Evolutionary conservation across 2,329 filamentous ascomycete species (phyloP).

Genomic region (Nannizziopsis barbatae): DNA sequence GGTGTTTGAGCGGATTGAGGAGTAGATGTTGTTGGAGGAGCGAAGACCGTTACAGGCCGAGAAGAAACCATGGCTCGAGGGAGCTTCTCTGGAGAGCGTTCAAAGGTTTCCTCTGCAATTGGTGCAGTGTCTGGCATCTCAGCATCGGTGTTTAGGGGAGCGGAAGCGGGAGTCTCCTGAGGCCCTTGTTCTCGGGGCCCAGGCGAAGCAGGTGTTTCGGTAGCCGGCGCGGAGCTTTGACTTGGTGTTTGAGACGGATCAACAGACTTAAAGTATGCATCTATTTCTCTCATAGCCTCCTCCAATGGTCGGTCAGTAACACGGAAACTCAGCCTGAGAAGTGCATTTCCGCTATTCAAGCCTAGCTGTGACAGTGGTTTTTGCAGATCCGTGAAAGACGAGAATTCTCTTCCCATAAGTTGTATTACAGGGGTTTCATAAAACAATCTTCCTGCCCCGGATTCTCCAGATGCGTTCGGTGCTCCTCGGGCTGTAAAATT

Average conservation of each 20-base stretch:
- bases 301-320: conserved; percentile 67
- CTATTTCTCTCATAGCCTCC: conserved; percentile 74
- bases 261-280: conserved; percentile 54
- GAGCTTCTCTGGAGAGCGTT: conserved; percentile 17
- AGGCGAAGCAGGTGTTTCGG: conserved; percentile 12
- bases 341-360: conserved; percentile 68
- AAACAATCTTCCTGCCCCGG: conserved; percentile 61
- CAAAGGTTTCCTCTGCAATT: not conserved
- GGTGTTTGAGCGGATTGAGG: conserved; percentile 61
- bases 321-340: conserved; percentile 68
- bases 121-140: not conserved
- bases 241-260: conserved; percentile 23
- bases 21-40: conserved; percentile 60
- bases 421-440: conserved; percentile 82
- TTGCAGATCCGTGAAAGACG: conserved; percentile 69
- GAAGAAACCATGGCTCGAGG: conserved; percentile 32
- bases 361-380: conserved; percentile 81
- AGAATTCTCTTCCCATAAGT: conserved; percentile 68
- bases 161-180: conserved; percentile 3
- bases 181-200: not conserved
- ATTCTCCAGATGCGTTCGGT: conserved; percentile 46
- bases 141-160: conserved; percentile 4
- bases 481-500: conserved; percentile 78
- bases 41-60: conserved; percentile 55
- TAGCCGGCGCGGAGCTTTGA: conserved; percentile 10